Conservation (phyloP, 371 early-diverging fungal species). For the Rhizoclosmatium hyalinum region DNA sequence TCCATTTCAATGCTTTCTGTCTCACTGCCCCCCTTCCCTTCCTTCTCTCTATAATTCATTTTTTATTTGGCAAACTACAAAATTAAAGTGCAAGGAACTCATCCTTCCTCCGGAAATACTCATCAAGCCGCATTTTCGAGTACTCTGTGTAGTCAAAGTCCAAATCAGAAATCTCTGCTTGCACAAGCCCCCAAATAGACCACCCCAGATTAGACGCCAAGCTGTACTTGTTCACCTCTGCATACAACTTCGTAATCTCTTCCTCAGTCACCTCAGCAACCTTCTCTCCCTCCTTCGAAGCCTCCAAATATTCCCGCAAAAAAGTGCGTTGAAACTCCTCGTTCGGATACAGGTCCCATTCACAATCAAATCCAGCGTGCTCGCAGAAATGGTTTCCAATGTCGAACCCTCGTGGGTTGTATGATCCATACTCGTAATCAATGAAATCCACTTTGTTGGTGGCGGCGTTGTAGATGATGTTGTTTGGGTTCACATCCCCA, state of each 20-base stretch:
- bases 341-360: conserved; percentile 82
- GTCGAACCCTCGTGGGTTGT: conserved; percentile 87
- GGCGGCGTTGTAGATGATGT: conserved; percentile 22
- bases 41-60: not conserved
- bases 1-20: not conserved
- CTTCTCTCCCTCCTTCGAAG: not conserved
- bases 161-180: conserved; percentile 30
- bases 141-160: conserved; percentile 80
- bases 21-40: not conserved
- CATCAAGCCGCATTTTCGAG: conserved; percentile 77
- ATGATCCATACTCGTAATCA: conserved; percentile 94
- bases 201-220: conserved; percentile 91
- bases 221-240: conserved; percentile 80
- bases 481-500: conserved; percentile 67
- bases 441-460: conserved; percentile 62
- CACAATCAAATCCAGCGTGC: conserved; percentile 91
- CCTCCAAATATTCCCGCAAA: conserved; percentile 64
- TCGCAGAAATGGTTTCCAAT: conserved; percentile 96
- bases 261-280: conserved; percentile 33
- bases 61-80: not conserved
- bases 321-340: conserved; percentile 74
- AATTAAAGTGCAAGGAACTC: conserved; percentile 29
- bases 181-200: conserved; percentile 65
- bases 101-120: conserved; percentile 63
- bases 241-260: conserved; percentile 69